These are phyloP conservation scores for Solanum chiquidenum DNA, from an alignment of 257 asterid species.

Conservation along the genomic window DNA sequence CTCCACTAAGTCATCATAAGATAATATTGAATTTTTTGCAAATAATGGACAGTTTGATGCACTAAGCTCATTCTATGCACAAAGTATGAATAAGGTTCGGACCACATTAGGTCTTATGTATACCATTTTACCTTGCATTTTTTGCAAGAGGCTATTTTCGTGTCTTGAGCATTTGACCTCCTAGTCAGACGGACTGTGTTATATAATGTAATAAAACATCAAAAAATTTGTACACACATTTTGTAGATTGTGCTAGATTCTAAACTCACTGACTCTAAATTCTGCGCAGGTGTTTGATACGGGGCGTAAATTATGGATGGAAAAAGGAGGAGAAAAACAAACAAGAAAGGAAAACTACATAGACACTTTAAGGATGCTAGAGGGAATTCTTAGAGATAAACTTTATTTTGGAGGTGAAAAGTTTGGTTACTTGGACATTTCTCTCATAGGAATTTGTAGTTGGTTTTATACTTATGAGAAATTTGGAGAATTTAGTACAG, in stretches of 20 bases:
- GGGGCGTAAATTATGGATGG: conserved; percentile 13
- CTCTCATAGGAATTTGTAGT: conserved; percentile 12
- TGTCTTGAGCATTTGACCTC: too few relatives aligned
- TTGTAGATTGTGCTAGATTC: not conserved
- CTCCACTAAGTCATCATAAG: not conserved
- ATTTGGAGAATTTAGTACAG: conserved; percentile 20
- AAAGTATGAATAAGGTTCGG: not conserved
- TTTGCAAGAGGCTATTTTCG: not conserved
- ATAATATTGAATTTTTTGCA: not conserved
- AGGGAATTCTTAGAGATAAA: conserved; percentile 31
- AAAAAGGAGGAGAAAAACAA: conserved; percentile 30
- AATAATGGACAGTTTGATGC: not conserved
- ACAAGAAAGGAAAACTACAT: conserved; percentile 19
- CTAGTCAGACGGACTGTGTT: too few relatives aligned
- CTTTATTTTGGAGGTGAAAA: conserved; percentile 40
- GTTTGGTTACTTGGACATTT: conserved; percentile 26
- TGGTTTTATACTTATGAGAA: conserved; percentile 31
- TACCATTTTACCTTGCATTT: not conserved
- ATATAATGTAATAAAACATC: not conserved
- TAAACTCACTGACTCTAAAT: not conserved
- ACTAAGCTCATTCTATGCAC: not conserved
- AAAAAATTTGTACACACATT: not conserved
- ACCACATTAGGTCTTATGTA: not conserved
- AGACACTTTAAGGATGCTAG: conserved; percentile 16
- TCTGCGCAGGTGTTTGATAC: conserved; percentile 5